A percentile compares a stretch with the other conserved stretches of the same genome.
phyloP scores from a whole-genome alignment of 257 asterid species.

The Euphrasia confusa region DNA sequence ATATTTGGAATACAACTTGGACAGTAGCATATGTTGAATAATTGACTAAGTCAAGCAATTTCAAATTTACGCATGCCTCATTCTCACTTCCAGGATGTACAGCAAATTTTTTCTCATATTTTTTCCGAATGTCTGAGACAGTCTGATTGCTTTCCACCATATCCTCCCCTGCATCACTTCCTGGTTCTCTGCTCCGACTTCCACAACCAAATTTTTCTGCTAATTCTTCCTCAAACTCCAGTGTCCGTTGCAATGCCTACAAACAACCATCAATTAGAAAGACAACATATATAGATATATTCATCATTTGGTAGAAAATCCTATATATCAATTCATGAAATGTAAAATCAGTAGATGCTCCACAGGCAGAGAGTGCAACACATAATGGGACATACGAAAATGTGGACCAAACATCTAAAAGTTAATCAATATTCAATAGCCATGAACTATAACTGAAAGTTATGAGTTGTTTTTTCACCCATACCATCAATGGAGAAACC shows the following conservation, averaged over 20 bases:
- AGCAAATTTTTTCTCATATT: constrained; percentile 92
- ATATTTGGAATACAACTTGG: constrained; percentile 17
- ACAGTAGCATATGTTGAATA: constrained; percentile 20
- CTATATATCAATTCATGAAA: constrained; percentile 8
- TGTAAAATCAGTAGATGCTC: constrained; percentile 10
- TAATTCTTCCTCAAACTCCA: constrained; percentile 97
- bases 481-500: constrained; percentile 7
- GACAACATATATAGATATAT: constrained; percentile 13
- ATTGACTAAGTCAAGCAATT: constrained; percentile 16
- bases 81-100: constrained; percentile 68
- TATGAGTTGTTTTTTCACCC: constrained; percentile 7
- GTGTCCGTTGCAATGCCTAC: constrained; percentile 91
- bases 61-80: constrained; percentile 47
- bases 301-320: constrained; percentile 13
- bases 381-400: background rate
- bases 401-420: too few relatives aligned
- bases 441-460: background rate
- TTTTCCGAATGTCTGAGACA: constrained; percentile 85
- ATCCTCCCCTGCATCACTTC: constrained; percentile 65
- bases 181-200: constrained; percentile 55
- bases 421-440: constrained; percentile 10
- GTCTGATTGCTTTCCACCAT: constrained; percentile 50
- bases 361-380: constrained; percentile 15
- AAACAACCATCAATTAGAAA: constrained; percentile 26
- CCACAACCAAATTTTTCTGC: constrained; percentile 98